Base-by-base conservation (phyloP, 164 flowering plant genomes). In the Aristolochia contorta region DNA sequence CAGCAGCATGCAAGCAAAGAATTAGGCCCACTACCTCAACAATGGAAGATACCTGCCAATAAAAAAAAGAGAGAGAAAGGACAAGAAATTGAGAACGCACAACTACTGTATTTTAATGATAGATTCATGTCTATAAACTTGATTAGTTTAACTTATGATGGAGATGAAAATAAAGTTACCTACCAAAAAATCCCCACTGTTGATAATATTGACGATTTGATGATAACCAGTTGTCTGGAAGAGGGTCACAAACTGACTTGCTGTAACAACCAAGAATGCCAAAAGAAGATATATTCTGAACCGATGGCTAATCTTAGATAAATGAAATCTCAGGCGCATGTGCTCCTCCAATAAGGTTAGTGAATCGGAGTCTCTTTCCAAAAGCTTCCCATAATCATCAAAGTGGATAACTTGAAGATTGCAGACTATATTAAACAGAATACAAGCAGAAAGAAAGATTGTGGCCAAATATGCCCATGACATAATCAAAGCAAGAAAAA, bases 281-380 rank as follows among this genome's bases (percentile, higher is more conserved):
- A 86, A 71, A 57, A 92, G 75, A 61, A 92, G 91, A 75, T 67
- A 92, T 16, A 87, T 84, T 45, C 98, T 75, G 70, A 89, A 92
- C 64, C 98, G 75, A 62, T 92, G 98, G 75, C 97, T 92, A 67
- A 92, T 92, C 72, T 87, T 92, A 43, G 96, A 87, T 10, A 92
- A 78, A 67, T 87, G 74, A 65, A 79, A 65, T 24, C 86, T 72
- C 6, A 90, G 73, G 21, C 80, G 88, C 47, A 73, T 76, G 71
- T 89, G 98, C 74, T 87, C 89, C 62, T 83, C 79, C 37, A 92
- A 68, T 22, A 78, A 72, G 53, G 74, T 64, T 51, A 70, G 60
- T 32, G 80, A 77, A 67, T 86, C 83, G 10, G 73, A 61, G 64
- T 87, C 87, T 37, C 77, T 81, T 73, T 84, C 90, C 72, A 92